These are phyloP conservation scores for Trichophyton mentagrophytes DNA, from an alignment of 2,329 filamentous ascomycete genomes.

Conservation along the genomic window DNA sequence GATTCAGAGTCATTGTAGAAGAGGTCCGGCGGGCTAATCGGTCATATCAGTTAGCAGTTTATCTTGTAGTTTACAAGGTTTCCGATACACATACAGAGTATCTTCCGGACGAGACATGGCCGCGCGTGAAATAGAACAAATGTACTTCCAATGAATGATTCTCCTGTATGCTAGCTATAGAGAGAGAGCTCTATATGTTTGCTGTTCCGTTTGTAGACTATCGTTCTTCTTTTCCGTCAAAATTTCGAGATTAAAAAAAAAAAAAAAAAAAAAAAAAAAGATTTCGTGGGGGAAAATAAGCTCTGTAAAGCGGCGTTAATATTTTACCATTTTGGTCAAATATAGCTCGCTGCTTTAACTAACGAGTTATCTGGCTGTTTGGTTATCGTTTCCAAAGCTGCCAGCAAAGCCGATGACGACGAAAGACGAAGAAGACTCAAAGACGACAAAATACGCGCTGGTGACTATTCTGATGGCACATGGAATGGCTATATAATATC, in stretches of 20 bases:
- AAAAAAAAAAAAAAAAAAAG: neutral
- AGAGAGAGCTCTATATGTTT: neutral
- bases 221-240: neutral
- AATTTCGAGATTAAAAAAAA: neutral
- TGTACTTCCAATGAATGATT: neutral
- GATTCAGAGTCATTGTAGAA: constrained; percentile 96
- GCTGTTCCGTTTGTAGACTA: neutral
- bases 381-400: neutral
- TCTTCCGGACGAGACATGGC: constrained; percentile 96
- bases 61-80: neutral
- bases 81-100: constrained; percentile 51
- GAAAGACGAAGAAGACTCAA: neutral
- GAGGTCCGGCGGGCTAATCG: constrained; percentile 70
- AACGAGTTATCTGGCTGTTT: neutral
- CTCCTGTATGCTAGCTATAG: neutral
- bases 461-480: neutral
- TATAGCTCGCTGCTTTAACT: neutral
- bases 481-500: neutral
- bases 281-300: neutral
- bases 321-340: neutral
- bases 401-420: neutral
- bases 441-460: neutral
- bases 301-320: neutral
- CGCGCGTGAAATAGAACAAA: constrained; percentile 10
- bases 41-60: neutral